phyloP scores from a whole-genome alignment of 139 green algal species.

The Chlorella ohadii region DNA sequence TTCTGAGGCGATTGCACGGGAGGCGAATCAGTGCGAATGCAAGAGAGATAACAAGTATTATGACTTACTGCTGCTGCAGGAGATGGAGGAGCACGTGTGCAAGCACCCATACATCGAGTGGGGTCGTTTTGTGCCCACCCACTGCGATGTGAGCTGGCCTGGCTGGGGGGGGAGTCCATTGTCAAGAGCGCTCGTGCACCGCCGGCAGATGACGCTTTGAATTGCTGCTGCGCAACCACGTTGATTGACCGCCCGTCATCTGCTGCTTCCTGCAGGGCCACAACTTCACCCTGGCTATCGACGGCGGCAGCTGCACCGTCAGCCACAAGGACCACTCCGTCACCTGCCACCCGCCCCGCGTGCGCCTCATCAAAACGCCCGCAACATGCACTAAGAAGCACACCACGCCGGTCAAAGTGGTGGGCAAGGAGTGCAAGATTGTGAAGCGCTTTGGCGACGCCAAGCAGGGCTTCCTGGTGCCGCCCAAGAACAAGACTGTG shows the following conservation, averaged over 20 bases:
- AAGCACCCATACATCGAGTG: not conserved
- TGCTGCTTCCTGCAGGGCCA: too few species aligned
- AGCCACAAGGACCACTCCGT: slow-evolving; percentile 1
- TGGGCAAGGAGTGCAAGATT: slow-evolving; percentile 23
- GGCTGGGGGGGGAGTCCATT: not conserved
- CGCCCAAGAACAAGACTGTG: not conserved
- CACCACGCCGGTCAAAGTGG: not conserved
- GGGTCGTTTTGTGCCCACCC: not conserved
- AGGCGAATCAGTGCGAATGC: too few species aligned
- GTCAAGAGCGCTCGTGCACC: too few species aligned
- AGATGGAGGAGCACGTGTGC: not conserved
- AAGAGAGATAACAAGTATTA: not conserved
- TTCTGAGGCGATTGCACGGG: too few species aligned
- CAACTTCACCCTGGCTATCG: not conserved
- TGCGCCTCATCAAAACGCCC: not conserved
- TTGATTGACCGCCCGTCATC: too few species aligned
- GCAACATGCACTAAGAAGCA: not conserved
- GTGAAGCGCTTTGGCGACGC: not conserved
- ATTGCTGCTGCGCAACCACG: too few species aligned
- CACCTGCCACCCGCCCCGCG: not conserved
- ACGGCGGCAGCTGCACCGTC: not conserved
- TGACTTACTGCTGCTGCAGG: not conserved
- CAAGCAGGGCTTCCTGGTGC: not conserved
- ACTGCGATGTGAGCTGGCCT: not conserved
- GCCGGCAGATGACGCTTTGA: too few species aligned